A percentile compares a stretch with the other conserved stretches of the same genome.
phyloP scores from a whole-genome alignment of 306 rosid genomes.

The Malus asiatica region DNA sequence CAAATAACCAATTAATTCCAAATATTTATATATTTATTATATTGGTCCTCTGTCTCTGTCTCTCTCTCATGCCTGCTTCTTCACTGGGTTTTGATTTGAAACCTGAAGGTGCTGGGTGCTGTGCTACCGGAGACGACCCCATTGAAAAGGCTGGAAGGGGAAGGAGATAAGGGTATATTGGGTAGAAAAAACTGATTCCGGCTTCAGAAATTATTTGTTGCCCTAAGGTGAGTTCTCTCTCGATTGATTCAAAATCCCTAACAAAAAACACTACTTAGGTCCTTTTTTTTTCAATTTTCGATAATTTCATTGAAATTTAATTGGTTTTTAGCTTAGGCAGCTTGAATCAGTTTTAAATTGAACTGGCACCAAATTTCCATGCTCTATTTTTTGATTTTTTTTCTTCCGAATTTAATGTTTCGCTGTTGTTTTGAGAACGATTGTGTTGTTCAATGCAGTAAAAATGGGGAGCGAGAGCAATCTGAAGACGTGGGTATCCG shows the following conservation, averaged over 20 bases:
- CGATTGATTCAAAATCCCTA: background rate
- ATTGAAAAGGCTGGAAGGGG: too few relatives aligned
- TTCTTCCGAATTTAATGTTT: background rate
- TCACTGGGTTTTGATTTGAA: too few relatives aligned
- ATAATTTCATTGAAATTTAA: background rate
- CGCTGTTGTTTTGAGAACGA: background rate
- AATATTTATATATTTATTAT: too few relatives aligned
- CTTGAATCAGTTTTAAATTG: background rate
- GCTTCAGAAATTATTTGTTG: background rate
- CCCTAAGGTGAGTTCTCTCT: background rate
- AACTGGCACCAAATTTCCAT: background rate
- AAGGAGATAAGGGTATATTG: too few relatives aligned
- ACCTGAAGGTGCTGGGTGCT: too few relatives aligned
- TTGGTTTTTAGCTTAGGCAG: background rate
- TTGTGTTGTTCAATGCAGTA: constrained; percentile 14
- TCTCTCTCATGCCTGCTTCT: too few relatives aligned
- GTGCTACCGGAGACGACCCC: too few relatives aligned
- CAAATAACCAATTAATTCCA: too few relatives aligned
- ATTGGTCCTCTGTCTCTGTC: too few relatives aligned
- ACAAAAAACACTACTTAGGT: background rate
- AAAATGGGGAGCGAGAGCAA: constrained; percentile 53
- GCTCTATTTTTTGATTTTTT: background rate
- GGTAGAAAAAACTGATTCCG: too few relatives aligned
- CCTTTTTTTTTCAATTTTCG: background rate
- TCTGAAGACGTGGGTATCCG: constrained; percentile 79